Base-by-base conservation (phyloP, 495 filamentous ascomycete species). In the Talaromyces trachyspermus region DNA sequence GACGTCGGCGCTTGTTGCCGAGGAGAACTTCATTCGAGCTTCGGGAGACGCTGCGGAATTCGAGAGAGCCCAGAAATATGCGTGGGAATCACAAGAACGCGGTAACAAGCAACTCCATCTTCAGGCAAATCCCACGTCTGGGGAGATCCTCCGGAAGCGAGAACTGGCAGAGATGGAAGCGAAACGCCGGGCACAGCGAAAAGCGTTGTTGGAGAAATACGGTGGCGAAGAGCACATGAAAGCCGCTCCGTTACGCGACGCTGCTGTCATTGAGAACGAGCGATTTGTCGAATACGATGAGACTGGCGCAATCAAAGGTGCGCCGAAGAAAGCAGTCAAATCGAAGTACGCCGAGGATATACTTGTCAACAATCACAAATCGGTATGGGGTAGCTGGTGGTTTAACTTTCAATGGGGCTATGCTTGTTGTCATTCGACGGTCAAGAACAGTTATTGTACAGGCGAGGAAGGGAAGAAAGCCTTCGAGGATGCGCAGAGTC, bases 371-470 rank as follows among this genome's bases (percentile, higher is more conserved):
- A 98, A 98, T 56, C 92, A 98, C 61, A 88, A 80, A 17, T 80
- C 85, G 0, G 88, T 95, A 1, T 98, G 90, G 87, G 92, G 92
- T 27, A 95, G 89, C 58, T 98, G 92, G 92, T 98, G 92, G 92
- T 76, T 78, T 33, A 80, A 88, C 48, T 96, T 95, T 68, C 73
- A 84, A 65, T 98, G 92, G 92, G 92, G 94, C n/a, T 98, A 95
- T 63, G 77, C 87, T 19, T 98, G 92, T 66, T 98, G 92, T 72
- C 88, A 86, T 62, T 95, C 88, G 2, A 84, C 80, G 5, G 78
- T 92, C 35, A 95, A 94, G 69, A 96, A 97, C 59, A 94, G 87
- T 60, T 98, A 96, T 56, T 98, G 92, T 65, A 96, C 94, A 1
- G 94, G 92, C 14, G 88, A 89, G 43, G 82, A 83, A 48, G 90